Evolutionary conservation across 2,329 filamentous ascomycete genomes (phyloP).

Genomic region (Tolypocladium guangdongense): DNA sequence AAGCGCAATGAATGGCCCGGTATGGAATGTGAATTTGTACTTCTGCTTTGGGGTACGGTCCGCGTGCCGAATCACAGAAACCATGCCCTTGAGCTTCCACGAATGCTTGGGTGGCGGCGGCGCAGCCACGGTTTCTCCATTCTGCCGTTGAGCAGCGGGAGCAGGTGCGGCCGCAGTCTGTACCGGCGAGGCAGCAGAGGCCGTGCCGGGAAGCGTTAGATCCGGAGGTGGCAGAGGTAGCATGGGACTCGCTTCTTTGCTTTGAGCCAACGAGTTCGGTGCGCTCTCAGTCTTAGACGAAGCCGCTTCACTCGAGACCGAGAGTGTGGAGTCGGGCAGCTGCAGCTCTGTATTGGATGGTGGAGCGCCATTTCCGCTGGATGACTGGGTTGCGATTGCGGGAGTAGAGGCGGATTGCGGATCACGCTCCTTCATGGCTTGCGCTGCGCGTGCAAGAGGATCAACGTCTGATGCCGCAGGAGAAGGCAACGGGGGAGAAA

Average conservation of each 20-base stretch:
- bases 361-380: conserved; percentile 10
- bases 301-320: conserved; percentile 15
- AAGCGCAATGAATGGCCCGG: conserved; percentile 87
- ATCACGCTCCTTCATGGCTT: conserved; percentile 29
- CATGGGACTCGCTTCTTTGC: conserved; percentile 22
- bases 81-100: conserved; percentile 97
- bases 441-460: conserved; percentile 22
- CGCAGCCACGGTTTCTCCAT: conserved; percentile 35
- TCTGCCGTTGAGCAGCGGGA: conserved; percentile 3
- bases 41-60: conserved; percentile 98
- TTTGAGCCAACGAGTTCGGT: conserved; percentile 22
- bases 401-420: conserved; percentile 10
- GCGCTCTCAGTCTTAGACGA: conserved; percentile 22
- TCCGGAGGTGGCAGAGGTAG: conserved; percentile 22
- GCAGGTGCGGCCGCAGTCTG: conserved; percentile 19
- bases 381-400: conserved; percentile 15
- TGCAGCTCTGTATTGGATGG: conserved; percentile 12
- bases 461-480: conserved; percentile 34
- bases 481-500: conserved; percentile 44
- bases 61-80: conserved; percentile 90
- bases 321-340: conserved; percentile 12
- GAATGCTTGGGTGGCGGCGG: conserved; percentile 75
- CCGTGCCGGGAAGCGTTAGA: conserved; percentile 12
- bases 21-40: conserved; percentile 98
- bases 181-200: conserved; percentile 27